These are phyloP conservation scores for Thermothielavioides terrestris DNA, from an alignment of 495 filamentous ascomycete species.

Conservation along the genomic window DNA sequence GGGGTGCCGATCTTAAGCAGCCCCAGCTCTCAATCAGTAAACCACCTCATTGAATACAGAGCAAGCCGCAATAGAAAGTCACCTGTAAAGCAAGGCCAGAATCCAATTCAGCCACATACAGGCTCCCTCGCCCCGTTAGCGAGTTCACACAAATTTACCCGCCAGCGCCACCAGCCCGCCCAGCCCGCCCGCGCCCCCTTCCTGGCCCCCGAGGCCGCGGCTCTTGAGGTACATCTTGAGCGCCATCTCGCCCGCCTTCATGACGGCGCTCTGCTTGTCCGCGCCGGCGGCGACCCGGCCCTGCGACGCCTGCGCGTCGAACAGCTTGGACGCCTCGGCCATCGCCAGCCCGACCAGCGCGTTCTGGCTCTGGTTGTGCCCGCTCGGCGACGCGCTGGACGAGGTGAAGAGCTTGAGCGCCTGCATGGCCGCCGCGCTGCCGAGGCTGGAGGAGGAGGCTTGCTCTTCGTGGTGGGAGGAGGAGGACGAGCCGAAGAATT, in stretches of 20 bases:
- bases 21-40: too few relatives aligned
- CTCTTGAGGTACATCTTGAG: slow-evolving; percentile 49
- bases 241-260: slow-evolving; percentile 47
- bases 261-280: slow-evolving; percentile 44
- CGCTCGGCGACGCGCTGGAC: background rate
- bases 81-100: too few relatives aligned
- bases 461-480: background rate
- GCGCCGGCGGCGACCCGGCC: slow-evolving; percentile 38
- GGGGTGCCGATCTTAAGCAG: too few relatives aligned
- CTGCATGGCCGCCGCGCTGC: slow-evolving; percentile 57
- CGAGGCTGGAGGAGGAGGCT: slow-evolving; percentile 39
- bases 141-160: slow-evolving; percentile 19
- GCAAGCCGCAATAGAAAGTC: too few relatives aligned
- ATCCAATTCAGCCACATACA: too few relatives aligned
- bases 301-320: slow-evolving; percentile 39
- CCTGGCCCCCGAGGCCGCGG: slow-evolving; percentile 24
- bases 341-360: slow-evolving; percentile 47
- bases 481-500: slow-evolving; percentile 35
- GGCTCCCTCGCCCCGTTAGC: too few relatives aligned
- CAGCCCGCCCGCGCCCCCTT: background rate
- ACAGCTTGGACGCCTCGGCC: slow-evolving; percentile 46
- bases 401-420: slow-evolving; percentile 55
- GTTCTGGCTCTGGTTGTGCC: slow-evolving; percentile 27
- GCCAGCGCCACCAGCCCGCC: slow-evolving; percentile 14
- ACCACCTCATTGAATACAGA: too few relatives aligned